These are phyloP conservation scores for Bipolaris gigantea DNA, from an alignment of 2,329 filamentous ascomycete genomes.

Conservation along the genomic window DNA sequence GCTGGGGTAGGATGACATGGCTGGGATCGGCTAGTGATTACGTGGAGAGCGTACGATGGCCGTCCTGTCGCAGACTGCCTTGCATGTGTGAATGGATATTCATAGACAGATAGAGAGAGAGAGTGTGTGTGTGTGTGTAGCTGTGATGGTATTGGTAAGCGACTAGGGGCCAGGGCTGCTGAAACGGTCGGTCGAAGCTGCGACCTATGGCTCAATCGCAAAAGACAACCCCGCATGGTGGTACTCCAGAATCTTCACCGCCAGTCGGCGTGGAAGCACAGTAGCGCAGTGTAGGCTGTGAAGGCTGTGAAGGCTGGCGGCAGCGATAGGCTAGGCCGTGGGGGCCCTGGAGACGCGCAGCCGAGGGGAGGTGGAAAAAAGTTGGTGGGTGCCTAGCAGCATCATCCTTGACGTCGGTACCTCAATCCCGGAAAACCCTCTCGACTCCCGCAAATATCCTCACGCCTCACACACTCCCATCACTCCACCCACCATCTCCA, in stretches of 20 bases:
- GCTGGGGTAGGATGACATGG: constrained; percentile 3
- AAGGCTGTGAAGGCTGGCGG: neutral
- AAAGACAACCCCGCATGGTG: neutral
- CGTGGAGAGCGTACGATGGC: neutral
- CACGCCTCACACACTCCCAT: constrained; percentile 18
- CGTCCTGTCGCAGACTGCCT: constrained; percentile 1
- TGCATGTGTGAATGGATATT: neutral
- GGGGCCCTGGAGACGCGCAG: constrained; percentile 12
- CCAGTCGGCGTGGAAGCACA: constrained; percentile 6
- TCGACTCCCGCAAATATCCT: constrained; percentile 12
- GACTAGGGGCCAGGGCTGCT: neutral
- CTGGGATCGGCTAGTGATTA: neutral
- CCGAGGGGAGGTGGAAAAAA: constrained; percentile 19
- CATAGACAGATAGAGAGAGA: neutral
- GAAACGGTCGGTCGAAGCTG: constrained; percentile 6
- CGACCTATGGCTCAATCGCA: too few relatives aligned
- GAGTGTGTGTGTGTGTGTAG: neutral
- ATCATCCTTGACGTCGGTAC: constrained; percentile 21
- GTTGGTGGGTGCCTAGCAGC: constrained; percentile 20
- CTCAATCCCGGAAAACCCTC: constrained; percentile 33
- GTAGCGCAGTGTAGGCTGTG: neutral
- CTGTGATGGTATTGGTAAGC: neutral
- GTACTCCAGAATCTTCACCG: constrained; percentile 12
- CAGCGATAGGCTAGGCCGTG: neutral
- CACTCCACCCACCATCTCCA: constrained; percentile 12